phyloP scores from a whole-genome alignment of 306 rosid species.

The Vigna hirtella region DNA sequence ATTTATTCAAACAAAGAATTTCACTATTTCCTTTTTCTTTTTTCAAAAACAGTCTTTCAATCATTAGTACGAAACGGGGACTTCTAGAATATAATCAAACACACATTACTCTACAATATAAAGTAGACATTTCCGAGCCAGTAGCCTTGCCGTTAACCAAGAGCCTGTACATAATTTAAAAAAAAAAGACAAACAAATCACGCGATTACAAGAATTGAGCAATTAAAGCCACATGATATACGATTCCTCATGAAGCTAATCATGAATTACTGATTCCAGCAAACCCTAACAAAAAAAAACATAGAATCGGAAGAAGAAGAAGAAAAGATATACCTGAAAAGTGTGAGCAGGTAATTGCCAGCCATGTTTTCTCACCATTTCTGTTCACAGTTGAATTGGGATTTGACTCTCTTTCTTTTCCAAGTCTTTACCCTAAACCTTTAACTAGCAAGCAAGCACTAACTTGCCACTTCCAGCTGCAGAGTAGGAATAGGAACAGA shows the following conservation, averaged over 20 bases:
- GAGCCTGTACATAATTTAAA: background rate
- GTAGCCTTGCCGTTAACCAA: background rate
- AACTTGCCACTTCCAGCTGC: conserved; percentile 29
- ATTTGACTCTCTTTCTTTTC: background rate
- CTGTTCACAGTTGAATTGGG: conserved; percentile 37
- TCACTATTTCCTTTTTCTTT: too few relatives aligned
- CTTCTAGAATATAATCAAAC: conserved; percentile 10
- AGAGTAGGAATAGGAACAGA: background rate
- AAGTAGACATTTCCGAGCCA: conserved; percentile 4
- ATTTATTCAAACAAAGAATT: background rate
- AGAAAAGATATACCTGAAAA: conserved; percentile 68
- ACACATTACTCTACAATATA: conserved; percentile 29
- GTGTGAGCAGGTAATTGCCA: conserved; percentile 99
- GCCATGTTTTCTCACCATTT: conserved; percentile 95
- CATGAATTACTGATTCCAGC: conserved; percentile 22
- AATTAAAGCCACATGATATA: background rate
- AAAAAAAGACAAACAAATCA: background rate
- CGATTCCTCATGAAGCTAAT: conserved; percentile 1
- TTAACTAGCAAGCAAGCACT: conserved; percentile 36
- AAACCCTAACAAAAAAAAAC: conserved; percentile 53
- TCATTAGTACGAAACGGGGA: background rate
- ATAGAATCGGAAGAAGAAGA: conserved; percentile 18
- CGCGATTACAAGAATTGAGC: conserved; percentile 35
- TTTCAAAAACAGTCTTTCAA: background rate
- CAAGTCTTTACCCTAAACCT: conserved; percentile 19